Conservation (phyloP, 2,329 filamentous ascomycete genomes). For the Monilinia laxa region DNA sequence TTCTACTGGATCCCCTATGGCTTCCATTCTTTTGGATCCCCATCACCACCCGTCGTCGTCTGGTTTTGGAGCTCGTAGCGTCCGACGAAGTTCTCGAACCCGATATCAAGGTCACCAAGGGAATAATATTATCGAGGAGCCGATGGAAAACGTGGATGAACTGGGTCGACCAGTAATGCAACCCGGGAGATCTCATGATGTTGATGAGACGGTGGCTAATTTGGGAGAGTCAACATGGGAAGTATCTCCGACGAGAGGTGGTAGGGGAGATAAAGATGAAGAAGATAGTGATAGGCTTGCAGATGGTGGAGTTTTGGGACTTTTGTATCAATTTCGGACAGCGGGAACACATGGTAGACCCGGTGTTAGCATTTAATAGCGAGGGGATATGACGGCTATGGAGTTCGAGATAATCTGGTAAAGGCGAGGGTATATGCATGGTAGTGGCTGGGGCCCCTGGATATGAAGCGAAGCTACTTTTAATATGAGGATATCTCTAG, state of each 20-base stretch:
- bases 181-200: constrained; percentile 22
- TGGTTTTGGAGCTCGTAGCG: constrained; percentile 47
- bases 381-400: neutral
- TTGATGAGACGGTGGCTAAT: constrained; percentile 36
- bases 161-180: constrained; percentile 21
- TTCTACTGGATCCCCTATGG: constrained; percentile 54
- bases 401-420: constrained; percentile 16
- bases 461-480: constrained; percentile 10
- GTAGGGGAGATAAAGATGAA: constrained; percentile 43
- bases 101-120: constrained; percentile 46
- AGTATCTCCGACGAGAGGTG: constrained; percentile 40
- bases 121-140: constrained; percentile 56
- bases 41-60: constrained; percentile 67
- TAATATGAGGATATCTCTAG: neutral
- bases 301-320: constrained; percentile 59
- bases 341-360: constrained; percentile 52
- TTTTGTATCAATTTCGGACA: constrained; percentile 67
- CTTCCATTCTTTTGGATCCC: constrained; percentile 71
- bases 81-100: constrained; percentile 48
- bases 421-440: constrained; percentile 5
- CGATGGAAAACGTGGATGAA: constrained; percentile 48
- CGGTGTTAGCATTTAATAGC: constrained; percentile 41
- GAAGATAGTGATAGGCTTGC: constrained; percentile 48
- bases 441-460: constrained; percentile 1
- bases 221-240: constrained; percentile 48